These are phyloP conservation scores for Sporisorium exsertum DNA, from an alignment of 1,284 basidiomycete genomes.

Conservation along the genomic window DNA sequence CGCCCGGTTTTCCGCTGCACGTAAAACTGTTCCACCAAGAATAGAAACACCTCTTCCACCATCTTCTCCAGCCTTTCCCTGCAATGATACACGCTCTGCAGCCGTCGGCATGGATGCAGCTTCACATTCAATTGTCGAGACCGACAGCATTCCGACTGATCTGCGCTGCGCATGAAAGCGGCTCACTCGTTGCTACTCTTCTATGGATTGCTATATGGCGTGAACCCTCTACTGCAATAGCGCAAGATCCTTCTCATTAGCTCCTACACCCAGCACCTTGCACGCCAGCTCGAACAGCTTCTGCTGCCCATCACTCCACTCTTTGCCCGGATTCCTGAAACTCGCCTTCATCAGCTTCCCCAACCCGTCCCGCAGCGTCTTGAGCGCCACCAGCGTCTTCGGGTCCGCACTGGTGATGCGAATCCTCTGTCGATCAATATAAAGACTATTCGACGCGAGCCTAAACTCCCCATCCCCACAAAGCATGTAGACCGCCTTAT, in stretches of 20 bases:
- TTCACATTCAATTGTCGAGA: background rate
- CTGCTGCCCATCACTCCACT: slow-evolving; percentile 75
- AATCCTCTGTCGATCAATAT: slow-evolving; percentile 86
- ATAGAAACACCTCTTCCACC: slow-evolving; percentile 13
- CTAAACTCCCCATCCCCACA: slow-evolving; percentile 94
- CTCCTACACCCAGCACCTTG: slow-evolving; percentile 65
- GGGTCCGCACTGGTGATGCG: slow-evolving; percentile 76
- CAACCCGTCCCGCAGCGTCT: slow-evolving; percentile 80
- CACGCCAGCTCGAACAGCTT: slow-evolving; percentile 75
- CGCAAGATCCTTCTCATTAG: slow-evolving; percentile 57
- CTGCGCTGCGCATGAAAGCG: slow-evolving; percentile 16
- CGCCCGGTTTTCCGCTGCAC: slow-evolving; percentile 12
- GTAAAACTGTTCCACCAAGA: slow-evolving; percentile 24
- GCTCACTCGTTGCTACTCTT: background rate
- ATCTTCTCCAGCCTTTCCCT: background rate
- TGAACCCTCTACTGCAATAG: slow-evolving; percentile 27
- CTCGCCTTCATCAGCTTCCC: slow-evolving; percentile 75
- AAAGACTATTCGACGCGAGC: slow-evolving; percentile 79
- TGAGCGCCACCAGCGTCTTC: slow-evolving; percentile 83
- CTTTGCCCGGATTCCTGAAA: slow-evolving; percentile 73
- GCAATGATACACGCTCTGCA: background rate
- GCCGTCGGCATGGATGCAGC: background rate
- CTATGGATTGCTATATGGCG: background rate
- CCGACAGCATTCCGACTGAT: slow-evolving; percentile 19
- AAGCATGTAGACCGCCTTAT: slow-evolving; percentile 82